Percentiles rank a stretch among this genome's conserved stretches.
Evolutionary conservation across 192 early-diverging fungal genomes (phyloP).

Genomic region (Backusella circina): DNA sequence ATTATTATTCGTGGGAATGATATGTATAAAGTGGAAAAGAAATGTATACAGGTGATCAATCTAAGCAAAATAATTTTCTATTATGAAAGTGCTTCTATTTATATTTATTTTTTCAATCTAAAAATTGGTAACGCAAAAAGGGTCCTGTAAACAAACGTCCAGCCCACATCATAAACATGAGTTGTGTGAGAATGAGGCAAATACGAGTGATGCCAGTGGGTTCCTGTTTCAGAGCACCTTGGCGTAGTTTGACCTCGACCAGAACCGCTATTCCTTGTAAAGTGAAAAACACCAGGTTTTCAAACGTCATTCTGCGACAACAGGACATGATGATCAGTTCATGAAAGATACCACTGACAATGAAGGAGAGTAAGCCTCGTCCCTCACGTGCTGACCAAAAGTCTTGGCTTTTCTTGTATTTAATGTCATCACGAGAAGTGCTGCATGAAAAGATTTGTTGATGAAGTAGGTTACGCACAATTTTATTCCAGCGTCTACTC

Average conservation of each 20-base stretch:
- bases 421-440: not conserved
- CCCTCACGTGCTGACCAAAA: not conserved
- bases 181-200: not conserved
- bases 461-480: slow-evolving; percentile 17
- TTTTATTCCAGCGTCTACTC: slow-evolving; percentile 21
- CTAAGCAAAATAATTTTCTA: not conserved
- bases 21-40: not conserved
- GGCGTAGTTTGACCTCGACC: slow-evolving; percentile 5
- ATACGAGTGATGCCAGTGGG: not conserved
- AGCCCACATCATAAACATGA: not conserved
- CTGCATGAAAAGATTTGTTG: not conserved
- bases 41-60: not conserved
- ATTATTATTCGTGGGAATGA: not conserved
- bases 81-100: not conserved
- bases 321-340: slow-evolving; percentile 14
- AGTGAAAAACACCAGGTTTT: slow-evolving; percentile 13
- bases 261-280: slow-evolving; percentile 12
- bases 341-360: slow-evolving; percentile 9
- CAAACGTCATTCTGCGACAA: slow-evolving; percentile 17
- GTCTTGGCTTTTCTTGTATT: not conserved
- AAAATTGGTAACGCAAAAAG: slow-evolving; percentile 15
- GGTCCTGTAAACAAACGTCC: slow-evolving; percentile 20
- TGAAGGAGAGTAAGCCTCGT: not conserved
- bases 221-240: slow-evolving; percentile 8
- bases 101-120: not conserved